These are phyloP conservation scores for Leishmania lainsoni DNA, from an alignment of 208 protist genomes.

Conservation along the genomic window DNA sequence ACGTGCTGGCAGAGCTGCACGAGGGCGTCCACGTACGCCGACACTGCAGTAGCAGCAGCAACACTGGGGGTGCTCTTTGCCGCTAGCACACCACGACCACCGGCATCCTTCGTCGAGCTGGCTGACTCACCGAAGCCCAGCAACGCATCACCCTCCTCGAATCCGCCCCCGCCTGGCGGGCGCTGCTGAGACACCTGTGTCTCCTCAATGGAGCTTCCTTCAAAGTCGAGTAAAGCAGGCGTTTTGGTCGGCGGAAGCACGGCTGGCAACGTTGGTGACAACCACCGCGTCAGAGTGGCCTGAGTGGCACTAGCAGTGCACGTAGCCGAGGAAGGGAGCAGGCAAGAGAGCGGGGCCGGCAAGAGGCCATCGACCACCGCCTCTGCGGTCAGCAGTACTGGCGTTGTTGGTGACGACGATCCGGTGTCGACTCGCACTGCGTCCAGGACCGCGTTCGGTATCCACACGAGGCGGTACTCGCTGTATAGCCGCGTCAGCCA, in stretches of 20 bases:
- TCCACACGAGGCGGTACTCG: slow-evolving; percentile 46
- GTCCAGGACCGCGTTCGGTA: slow-evolving; percentile 58
- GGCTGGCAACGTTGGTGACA: not conserved
- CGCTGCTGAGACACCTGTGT: not conserved
- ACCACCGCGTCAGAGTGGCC: slow-evolving; percentile 4
- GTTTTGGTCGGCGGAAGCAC: not conserved
- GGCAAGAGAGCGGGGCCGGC: slow-evolving; percentile 25
- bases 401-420: slow-evolving; percentile 3
- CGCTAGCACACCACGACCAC: no score
- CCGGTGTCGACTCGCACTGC: slow-evolving; percentile 47
- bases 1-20: slow-evolving; percentile 58
- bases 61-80: not conserved
- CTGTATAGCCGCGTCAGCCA: slow-evolving; percentile 58
- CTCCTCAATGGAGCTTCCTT: not conserved
- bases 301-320: not conserved
- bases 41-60: not conserved
- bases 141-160: slow-evolving; percentile 27
- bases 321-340: not conserved
- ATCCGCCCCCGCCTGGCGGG: not conserved
- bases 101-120: not conserved
- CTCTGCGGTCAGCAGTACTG: slow-evolving; percentile 28
- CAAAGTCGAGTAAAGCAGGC: slow-evolving; percentile 63
- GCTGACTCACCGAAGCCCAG: slow-evolving; percentile 11
- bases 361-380: slow-evolving; percentile 51
- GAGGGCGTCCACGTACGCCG: slow-evolving; percentile 49